These are phyloP conservation scores for Tolypocladium pustulatum DNA, from an alignment of 2,329 filamentous ascomycete species.

Conservation along the genomic window DNA sequence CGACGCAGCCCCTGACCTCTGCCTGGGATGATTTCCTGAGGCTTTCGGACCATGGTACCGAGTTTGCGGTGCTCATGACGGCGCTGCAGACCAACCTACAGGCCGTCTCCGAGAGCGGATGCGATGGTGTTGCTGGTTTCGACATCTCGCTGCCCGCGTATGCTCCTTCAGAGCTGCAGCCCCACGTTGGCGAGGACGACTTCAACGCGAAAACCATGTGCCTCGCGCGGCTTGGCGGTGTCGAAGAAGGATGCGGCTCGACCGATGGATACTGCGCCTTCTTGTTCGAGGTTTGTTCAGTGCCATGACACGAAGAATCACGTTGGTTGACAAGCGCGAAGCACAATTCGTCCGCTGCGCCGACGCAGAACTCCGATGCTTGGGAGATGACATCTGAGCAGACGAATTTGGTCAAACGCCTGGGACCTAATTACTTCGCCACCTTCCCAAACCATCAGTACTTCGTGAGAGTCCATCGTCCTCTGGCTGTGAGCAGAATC, in stretches of 20 bases:
- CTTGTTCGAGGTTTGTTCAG: slow-evolving; percentile 38
- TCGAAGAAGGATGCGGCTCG: slow-evolving; percentile 15
- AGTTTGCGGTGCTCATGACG: slow-evolving; percentile 30
- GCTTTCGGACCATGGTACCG: slow-evolving; percentile 25
- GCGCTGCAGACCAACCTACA: slow-evolving; percentile 33
- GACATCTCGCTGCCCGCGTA: slow-evolving; percentile 29
- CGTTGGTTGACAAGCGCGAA: slow-evolving; percentile 9
- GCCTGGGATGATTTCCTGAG: slow-evolving; percentile 39
- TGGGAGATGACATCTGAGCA: slow-evolving; percentile 27
- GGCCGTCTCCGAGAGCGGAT: slow-evolving; percentile 17
- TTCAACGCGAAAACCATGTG: slow-evolving; percentile 33
- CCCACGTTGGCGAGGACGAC: slow-evolving; percentile 20
- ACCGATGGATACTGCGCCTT: slow-evolving; percentile 37
- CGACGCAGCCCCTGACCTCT: slow-evolving; percentile 30
- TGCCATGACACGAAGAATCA: background rate
- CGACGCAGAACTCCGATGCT: slow-evolving; percentile 26
- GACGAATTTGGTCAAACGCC: slow-evolving; percentile 24
- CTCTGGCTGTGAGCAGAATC: slow-evolving; percentile 33
- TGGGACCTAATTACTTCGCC: slow-evolving; percentile 35
- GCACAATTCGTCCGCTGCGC: slow-evolving; percentile 32
- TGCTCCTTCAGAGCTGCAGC: slow-evolving; percentile 24
- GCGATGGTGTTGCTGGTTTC: slow-evolving; percentile 15
- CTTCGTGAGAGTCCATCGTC: slow-evolving; percentile 44
- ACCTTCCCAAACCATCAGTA: slow-evolving; percentile 47
- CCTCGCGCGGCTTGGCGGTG: slow-evolving; percentile 28